A percentile compares a stretch with the other conserved stretches of the same genome.
phyloP scores from a whole-genome alignment of 129 eudicot genomes.

The Artemisia tridentata region DNA sequence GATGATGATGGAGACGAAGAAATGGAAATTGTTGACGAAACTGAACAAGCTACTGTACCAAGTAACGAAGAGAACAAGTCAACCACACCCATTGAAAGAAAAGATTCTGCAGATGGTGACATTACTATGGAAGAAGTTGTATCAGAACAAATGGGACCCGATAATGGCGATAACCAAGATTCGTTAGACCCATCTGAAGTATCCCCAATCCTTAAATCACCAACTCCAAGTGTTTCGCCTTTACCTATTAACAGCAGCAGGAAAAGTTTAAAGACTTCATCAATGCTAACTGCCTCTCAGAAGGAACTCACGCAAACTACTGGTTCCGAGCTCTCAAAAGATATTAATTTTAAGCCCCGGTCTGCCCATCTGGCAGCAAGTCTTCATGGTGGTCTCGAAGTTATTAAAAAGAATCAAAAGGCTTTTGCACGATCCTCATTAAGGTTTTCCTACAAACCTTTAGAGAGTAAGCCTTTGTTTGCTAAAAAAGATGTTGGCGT shows the following conservation, averaged over 20 bases:
- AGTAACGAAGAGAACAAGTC: background rate
- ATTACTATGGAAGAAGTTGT: slow-evolving; percentile 65
- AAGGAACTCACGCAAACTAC: slow-evolving; percentile 33
- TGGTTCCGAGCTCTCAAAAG: slow-evolving; percentile 37
- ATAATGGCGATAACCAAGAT: slow-evolving; percentile 22
- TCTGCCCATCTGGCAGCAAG: slow-evolving; percentile 62
- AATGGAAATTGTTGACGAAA: slow-evolving; percentile 85
- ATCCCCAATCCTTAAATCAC: slow-evolving; percentile 66
- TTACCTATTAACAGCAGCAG: slow-evolving; percentile 49
- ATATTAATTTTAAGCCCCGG: slow-evolving; percentile 15
- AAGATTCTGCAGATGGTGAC: slow-evolving; percentile 45
- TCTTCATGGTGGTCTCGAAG: slow-evolving; percentile 82
- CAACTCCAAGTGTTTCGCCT: slow-evolving; percentile 79
- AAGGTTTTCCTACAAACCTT: slow-evolving; percentile 65
- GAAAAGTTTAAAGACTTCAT: slow-evolving; percentile 69
- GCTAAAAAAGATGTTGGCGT: slow-evolving; percentile 69
- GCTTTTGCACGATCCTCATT: slow-evolving; percentile 59
- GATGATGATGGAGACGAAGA: slow-evolving; percentile 93
- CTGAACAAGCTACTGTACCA: slow-evolving; percentile 23
- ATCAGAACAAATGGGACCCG: slow-evolving; percentile 31
- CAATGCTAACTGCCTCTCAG: slow-evolving; percentile 60
- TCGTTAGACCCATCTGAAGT: slow-evolving; percentile 42
- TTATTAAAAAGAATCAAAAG: slow-evolving; percentile 49
- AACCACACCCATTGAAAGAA: slow-evolving; percentile 15
- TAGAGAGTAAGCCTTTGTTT: slow-evolving; percentile 43